A percentile compares a stretch with the other conserved stretches of the same genome.
Conservation (phyloP, 345 rosid species). For the Gossypium turneri region DNA sequence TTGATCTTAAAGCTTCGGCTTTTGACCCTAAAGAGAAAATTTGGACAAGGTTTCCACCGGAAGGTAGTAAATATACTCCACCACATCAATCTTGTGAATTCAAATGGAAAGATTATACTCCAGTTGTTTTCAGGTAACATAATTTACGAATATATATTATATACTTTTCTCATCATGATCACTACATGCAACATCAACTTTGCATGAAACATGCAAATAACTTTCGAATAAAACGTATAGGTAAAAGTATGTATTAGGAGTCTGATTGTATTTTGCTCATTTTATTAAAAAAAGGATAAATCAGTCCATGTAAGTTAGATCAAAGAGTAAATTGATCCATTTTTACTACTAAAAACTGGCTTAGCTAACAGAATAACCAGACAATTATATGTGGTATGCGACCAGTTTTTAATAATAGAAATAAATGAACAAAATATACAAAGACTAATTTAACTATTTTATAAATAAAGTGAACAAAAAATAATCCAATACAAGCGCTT, state of each 20-base stretch:
- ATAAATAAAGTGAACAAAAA: too few species aligned
- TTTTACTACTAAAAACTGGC: too few species aligned
- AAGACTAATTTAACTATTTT: too few species aligned
- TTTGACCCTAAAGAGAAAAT: constrained; percentile 87
- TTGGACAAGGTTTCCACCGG: constrained; percentile 92
- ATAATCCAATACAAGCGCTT: rapidly evolving
- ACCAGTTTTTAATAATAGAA: too few species aligned
- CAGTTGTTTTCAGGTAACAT: constrained; percentile 83
- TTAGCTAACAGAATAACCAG: too few species aligned
- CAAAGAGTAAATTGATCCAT: too few species aligned
- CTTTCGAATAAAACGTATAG: neutral
- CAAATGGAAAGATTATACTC: constrained; percentile 95
- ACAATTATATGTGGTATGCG: too few species aligned
- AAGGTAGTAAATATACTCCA: constrained; percentile 84
- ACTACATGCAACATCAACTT: neutral
- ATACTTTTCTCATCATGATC: neutral
- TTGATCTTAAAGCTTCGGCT: constrained; percentile 81
- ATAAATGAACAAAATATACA: too few species aligned
- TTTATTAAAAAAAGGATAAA: too few species aligned
- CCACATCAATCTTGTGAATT: constrained; percentile 85
- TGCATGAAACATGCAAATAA: neutral
- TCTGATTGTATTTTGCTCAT: too few species aligned
- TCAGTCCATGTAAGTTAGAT: too few species aligned
- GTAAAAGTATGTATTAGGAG: too few species aligned
- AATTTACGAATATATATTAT: neutral